Evolutionary conservation across 2,329 filamentous ascomycete genomes (phyloP), one percentile per base, ranked within the genome.

Genomic region (Mycogone perniciosa): DNA sequence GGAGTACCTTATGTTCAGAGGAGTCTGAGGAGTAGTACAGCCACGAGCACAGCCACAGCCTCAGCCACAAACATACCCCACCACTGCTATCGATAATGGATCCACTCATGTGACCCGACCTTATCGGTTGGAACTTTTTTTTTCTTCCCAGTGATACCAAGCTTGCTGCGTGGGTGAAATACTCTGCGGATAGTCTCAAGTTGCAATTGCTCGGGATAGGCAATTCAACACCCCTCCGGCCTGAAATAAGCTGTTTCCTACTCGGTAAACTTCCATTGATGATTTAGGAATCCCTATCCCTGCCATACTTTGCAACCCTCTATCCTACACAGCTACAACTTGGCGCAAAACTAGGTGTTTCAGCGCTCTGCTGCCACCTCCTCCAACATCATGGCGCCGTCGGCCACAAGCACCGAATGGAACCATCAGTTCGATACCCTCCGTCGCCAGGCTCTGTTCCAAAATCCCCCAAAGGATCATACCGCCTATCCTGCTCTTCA

Each of bases 401-500:
- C 75, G 57, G 68, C 76, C 57, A 88, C 85, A 53, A 74, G 76
- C 54, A 88, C 84, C 48, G 74, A 81, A 66, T 96, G 92, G 92
- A 82, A 89, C 58, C 84, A 88, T 67, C 80, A 90, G 61, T 97
- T 88, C 72, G 81, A 96, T 67, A 95, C 89, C 4, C 72, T 91
- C 53, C 84, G 89, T 53, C 86, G 92, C 62, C 89, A 99, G 64
- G 80, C 88, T 47, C 86, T 99, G 26, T 99, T 99, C 69, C 79
- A 82, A 62, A 85, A 95, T 59, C 92, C 93, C 13, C 92, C 93
- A 0, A 86, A 81, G 63, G 91, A 97, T 66, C 86, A 82, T 60
- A 87, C 87, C 7, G 89, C 92, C 53, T 97, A 95, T 64, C 93
- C 93, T 10, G 80, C 87, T 26, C 81, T 99, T 44, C 86, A 91